Evolutionary conservation across 352 stramenopile genomes (phyloP).

Genomic region (Plasmopara muralis): DNA sequence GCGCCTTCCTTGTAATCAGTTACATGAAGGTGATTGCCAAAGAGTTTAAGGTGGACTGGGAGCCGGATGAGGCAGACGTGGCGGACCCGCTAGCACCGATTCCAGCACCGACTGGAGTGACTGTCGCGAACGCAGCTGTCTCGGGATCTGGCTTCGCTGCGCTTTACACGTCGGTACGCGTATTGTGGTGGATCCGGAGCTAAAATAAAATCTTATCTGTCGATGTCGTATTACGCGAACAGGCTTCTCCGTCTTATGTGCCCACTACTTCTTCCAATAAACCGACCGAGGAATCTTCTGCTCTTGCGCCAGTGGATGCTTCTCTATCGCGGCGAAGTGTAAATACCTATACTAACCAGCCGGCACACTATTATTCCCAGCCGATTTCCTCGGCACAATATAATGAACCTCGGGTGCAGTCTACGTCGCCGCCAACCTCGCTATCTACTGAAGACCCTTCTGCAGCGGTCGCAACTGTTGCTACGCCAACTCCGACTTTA

Average conservation of each 20-base stretch:
- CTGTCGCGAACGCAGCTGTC: slow-evolving; percentile 66
- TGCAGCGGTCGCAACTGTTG: neutral
- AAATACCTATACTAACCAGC: slow-evolving; percentile 34
- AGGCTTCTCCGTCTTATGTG: slow-evolving; percentile 46
- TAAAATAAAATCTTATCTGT: neutral
- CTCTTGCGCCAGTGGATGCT: slow-evolving; percentile 10
- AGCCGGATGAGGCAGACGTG: slow-evolving; percentile 72
- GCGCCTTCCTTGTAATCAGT: slow-evolving; percentile 90
- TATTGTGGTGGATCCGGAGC: neutral
- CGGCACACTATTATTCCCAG: slow-evolving; percentile 29
- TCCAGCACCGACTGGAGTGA: slow-evolving; percentile 82
- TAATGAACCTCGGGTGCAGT: slow-evolving; percentile 10
- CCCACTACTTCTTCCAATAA: slow-evolving; percentile 33
- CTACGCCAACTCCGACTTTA: slow-evolving; percentile 4
- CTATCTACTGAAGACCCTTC: slow-evolving; percentile 9
- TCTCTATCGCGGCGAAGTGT: slow-evolving; percentile 34
- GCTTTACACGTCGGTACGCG: slow-evolving; percentile 58
- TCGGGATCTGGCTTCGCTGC: slow-evolving; percentile 80
- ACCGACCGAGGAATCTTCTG: slow-evolving; percentile 11
- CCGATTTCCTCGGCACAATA: slow-evolving; percentile 7
- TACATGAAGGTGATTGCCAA: slow-evolving; percentile 96
- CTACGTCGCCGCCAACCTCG: neutral
- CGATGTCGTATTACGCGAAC: slow-evolving; percentile 1
- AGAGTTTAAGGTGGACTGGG: slow-evolving; percentile 93
- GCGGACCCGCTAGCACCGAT: slow-evolving; percentile 82